These are phyloP conservation scores for Suaeda aralocaspica DNA, from an alignment of 148 eudicot species.

Conservation along the genomic window DNA sequence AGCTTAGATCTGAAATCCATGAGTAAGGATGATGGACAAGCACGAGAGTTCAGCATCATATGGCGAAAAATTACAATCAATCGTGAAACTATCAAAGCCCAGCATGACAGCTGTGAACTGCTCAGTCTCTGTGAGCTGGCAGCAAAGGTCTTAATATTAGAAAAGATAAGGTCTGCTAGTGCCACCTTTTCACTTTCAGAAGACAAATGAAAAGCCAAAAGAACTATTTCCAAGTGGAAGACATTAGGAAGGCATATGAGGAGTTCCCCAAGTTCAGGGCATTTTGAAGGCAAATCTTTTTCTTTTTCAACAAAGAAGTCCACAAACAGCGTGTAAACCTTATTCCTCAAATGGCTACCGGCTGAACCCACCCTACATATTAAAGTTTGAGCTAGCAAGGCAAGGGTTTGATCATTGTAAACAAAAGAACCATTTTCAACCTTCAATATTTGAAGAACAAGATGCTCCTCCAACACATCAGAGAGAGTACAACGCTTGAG, in stretches of 20 bases:
- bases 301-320: constrained; percentile 58
- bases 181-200: constrained; percentile 71
- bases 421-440: constrained; percentile 63
- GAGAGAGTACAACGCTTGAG: constrained; percentile 51
- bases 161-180: constrained; percentile 47
- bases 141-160: constrained; percentile 47
- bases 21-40: constrained; percentile 81
- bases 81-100: constrained; percentile 82
- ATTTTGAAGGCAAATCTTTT: constrained; percentile 35
- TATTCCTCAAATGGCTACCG: constrained; percentile 71
- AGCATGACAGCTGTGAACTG: constrained; percentile 64
- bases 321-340: constrained; percentile 49
- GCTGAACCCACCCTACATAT: constrained; percentile 55
- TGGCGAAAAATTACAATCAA: constrained; percentile 77
- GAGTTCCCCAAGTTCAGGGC: constrained; percentile 48
- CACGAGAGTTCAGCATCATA: constrained; percentile 60
- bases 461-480: constrained; percentile 62
- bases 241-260: constrained; percentile 65
- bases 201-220: constrained; percentile 86
- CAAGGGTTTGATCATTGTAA: constrained; percentile 77
- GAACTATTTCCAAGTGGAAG: constrained; percentile 85
- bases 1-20: constrained; percentile 70
- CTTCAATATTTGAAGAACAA: constrained; percentile 57
- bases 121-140: constrained; percentile 32
- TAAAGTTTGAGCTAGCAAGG: constrained; percentile 68